Evolutionary conservation across 371 early-diverging fungal species (phyloP).

Genomic region (Mucor indicus): DNA sequence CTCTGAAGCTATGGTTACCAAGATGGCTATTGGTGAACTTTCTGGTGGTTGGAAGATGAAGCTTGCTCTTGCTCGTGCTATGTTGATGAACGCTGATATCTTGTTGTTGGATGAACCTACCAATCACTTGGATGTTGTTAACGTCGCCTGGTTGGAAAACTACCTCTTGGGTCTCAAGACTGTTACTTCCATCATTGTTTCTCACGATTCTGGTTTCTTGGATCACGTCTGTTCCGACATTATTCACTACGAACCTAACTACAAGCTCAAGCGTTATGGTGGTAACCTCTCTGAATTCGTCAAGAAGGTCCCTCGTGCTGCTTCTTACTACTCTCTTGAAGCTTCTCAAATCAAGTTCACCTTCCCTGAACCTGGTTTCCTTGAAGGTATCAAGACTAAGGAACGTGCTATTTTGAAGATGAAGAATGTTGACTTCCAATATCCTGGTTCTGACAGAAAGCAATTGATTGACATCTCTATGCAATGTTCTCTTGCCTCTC

Average conservation of each 20-base stretch:
- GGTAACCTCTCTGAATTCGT: conserved; percentile 88
- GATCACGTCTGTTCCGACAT: conserved; percentile 84
- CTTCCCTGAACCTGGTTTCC: conserved; percentile 71
- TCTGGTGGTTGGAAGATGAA: conserved; percentile 93
- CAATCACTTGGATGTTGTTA: conserved; percentile 84
- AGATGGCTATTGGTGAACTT: conserved; percentile 66
- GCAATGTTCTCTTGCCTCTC: conserved; percentile 65
- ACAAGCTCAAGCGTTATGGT: conserved; percentile 74
- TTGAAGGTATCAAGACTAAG: conserved; percentile 75
- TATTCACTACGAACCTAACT: conserved; percentile 72
- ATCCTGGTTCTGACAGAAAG: conserved; percentile 58
- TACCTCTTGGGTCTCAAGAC: conserved; percentile 68
- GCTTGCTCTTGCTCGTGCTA: conserved; percentile 83
- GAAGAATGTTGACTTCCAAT: conserved; percentile 63
- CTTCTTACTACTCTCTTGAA: conserved; percentile 69
- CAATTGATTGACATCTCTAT: conserved; percentile 57
- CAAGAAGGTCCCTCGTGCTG: conserved; percentile 73
- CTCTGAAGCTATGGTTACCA: conserved; percentile 61
- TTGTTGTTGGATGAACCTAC: conserved; percentile 91
- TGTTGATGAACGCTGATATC: conserved; percentile 82
- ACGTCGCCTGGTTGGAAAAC: conserved; percentile 82
- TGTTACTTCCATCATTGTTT: conserved; percentile 82
- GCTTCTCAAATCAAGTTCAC: conserved; percentile 55
- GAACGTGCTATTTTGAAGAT: conserved; percentile 69
- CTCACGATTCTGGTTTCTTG: conserved; percentile 88